These are phyloP conservation scores for Mycocentrospora acerina DNA, from an alignment of 2,329 filamentous ascomycete genomes.

Conservation along the genomic window DNA sequence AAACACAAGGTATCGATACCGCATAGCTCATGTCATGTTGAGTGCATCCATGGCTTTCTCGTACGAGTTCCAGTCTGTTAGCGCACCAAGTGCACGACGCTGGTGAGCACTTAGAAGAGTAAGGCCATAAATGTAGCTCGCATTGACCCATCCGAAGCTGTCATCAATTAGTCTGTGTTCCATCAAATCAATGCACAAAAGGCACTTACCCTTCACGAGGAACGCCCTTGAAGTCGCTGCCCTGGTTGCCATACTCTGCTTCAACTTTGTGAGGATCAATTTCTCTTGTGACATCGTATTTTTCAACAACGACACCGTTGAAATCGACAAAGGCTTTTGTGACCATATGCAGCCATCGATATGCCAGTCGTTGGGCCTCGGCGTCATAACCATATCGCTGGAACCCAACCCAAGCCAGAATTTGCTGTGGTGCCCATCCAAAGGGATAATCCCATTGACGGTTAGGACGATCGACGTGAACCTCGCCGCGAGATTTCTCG, in stretches of 20 bases:
- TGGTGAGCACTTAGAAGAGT: conserved; percentile 87
- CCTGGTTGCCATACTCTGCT: conserved; percentile 97
- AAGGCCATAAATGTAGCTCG: conserved; percentile 92
- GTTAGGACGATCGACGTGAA: conserved; percentile 83
- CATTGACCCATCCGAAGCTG: conserved; percentile 98
- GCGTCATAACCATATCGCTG: conserved; percentile 89
- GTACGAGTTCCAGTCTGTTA: conserved; percentile 85
- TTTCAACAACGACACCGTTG: conserved; percentile 97
- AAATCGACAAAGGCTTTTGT: conserved; percentile 98
- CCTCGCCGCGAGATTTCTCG: conserved; percentile 77
- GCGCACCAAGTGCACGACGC: conserved; percentile 80
- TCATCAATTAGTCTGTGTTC: conserved; percentile 22
- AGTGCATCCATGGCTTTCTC: conserved; percentile 60
- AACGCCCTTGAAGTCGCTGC: conserved; percentile 90
- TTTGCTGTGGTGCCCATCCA: conserved; percentile 98
- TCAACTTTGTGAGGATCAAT: conserved; percentile 92
- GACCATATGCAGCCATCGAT: conserved; percentile 98
- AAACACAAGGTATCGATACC: neutral
- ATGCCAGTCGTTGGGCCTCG: conserved; percentile 84
- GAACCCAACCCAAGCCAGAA: conserved; percentile 93
- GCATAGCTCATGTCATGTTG: conserved; percentile 20
- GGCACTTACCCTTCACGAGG: conserved; percentile 86
- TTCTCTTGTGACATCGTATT: conserved; percentile 92
- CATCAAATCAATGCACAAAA: neutral
- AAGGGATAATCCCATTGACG: conserved; percentile 98